Evolutionary conservation across 1,284 basidiomycete genomes (phyloP), one percentile per base, ranked within the genome.

Genomic region (Spongiforma sp.): DNA sequence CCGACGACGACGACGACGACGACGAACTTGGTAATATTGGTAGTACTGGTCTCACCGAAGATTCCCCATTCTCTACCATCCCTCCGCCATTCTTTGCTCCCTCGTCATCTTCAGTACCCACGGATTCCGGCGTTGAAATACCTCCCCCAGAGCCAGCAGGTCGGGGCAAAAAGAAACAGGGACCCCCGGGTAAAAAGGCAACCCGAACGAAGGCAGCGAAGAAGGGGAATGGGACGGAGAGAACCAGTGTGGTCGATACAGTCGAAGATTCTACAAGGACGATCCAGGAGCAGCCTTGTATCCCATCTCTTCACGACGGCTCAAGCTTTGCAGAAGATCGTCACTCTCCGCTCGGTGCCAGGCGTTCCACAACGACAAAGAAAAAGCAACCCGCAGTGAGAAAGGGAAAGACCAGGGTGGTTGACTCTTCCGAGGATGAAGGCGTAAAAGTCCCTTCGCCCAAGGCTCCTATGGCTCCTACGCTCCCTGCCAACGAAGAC

Each of bases 51-150:
- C 48, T 57, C 21, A 26, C 26, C 3, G 30, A 43, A 43, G 37
- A 52, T 12, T 64, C 69, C 26, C 54, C 59, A 4, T 53, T 62
- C 7, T 56, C 33, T 21, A 8, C 46, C 26, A 52, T 59, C 24
- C 76, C 74, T 50, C 69, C 67, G 11, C 65, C 65, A 28, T 77
- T 77, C 60, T 77, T 77, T 15, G 75, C 75, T 34, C 56, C 74
- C 28, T 63, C 75, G 6, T 73, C 73, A 19, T 74, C 73, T 15
- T 75, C 72, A 43, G 28, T 65, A 11, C 69, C 63, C 19, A 63
- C 66, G 1, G 64, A 72, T 48, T 72, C 75, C 10, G 73, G 67
- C 24, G 32, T 75, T 24, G 67, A 77, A n/a, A 67, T 75, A 10
- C 66, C 62, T 15, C 62, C 60, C 8, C 61, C 65, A 53, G 6